phyloP scores from a whole-genome alignment of 768 basidiomycete species.

The Mycena vitilis region DNA sequence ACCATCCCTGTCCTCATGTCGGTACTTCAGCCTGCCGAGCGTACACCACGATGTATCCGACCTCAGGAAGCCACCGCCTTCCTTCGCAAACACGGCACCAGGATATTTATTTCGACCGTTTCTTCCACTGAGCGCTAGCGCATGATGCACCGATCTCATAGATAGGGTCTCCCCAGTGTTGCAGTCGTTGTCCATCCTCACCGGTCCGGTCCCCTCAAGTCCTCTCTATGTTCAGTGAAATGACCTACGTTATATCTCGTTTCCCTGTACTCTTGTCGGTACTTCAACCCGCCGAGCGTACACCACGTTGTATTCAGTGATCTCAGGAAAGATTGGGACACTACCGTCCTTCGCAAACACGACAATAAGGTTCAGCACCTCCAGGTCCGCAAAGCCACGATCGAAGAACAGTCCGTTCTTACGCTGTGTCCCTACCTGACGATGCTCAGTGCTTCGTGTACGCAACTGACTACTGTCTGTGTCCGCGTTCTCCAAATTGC shows the following conservation, averaged over 20 bases:
- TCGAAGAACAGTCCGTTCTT: background rate
- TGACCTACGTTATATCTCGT: background rate
- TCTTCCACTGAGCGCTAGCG: too few relatives aligned
- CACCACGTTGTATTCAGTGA: background rate
- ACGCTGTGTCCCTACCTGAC: slow-evolving; percentile 5
- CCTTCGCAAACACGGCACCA: too few relatives aligned
- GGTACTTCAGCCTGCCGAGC: too few relatives aligned
- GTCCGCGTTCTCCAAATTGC: background rate
- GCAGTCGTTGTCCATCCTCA: background rate
- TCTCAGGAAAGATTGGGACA: background rate
- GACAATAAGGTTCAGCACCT: background rate
- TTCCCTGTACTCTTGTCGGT: background rate
- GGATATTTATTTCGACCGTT: background rate
- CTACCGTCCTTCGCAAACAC: background rate
- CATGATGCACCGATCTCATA: too few relatives aligned
- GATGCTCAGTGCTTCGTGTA: background rate
- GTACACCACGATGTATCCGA: too few relatives aligned
- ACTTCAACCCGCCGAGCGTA: background rate
- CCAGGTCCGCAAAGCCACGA: background rate
- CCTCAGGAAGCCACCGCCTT: too few relatives aligned
- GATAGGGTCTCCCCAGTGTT: too few relatives aligned
- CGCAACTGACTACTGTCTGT: background rate
- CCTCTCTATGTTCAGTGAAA: background rate
- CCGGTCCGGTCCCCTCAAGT: too few relatives aligned
- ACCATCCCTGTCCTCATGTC: too few relatives aligned